These are phyloP conservation scores for Globisporangium mamillatum DNA, from an alignment of 352 stramenopile genomes.

Conservation along the genomic window DNA sequence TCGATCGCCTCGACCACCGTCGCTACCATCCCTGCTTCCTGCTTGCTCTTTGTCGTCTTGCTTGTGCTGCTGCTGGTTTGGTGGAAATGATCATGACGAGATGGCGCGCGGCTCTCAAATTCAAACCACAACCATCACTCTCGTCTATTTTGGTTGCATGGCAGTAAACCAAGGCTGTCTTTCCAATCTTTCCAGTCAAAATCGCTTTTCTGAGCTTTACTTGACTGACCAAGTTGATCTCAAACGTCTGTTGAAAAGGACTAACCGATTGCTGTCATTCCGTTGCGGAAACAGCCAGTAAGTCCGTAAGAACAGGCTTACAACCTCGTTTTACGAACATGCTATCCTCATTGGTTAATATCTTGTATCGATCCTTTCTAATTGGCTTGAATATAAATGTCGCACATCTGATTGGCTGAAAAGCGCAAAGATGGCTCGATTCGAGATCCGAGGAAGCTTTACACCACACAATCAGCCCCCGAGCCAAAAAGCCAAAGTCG, in stretches of 20 bases:
- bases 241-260: neutral
- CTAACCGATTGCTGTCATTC: neutral
- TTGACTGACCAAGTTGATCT: neutral
- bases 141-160: neutral
- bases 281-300: neutral
- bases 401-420: slow-evolving; percentile 9
- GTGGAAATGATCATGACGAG: neutral
- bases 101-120: slow-evolving; percentile 17
- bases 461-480: slow-evolving; percentile 45
- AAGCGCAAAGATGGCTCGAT: slow-evolving; percentile 27
- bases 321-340: neutral
- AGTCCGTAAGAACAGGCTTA: neutral
- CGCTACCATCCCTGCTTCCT: slow-evolving; percentile 13
- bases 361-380: neutral
- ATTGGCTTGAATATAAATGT: slow-evolving; percentile 10
- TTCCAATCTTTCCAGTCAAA: neutral
- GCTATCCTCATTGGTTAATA: slow-evolving; percentile 10
- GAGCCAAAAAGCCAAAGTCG: slow-evolving; percentile 20
- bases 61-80: slow-evolving; percentile 14
- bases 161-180: neutral
- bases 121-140: slow-evolving; percentile 12
- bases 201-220: neutral
- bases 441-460: slow-evolving; percentile 19
- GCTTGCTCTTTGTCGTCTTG: slow-evolving; percentile 10
- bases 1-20: slow-evolving; percentile 38